Conservation (phyloP, 768 basidiomycete genomes). For the Lactarius quietus region DNA sequence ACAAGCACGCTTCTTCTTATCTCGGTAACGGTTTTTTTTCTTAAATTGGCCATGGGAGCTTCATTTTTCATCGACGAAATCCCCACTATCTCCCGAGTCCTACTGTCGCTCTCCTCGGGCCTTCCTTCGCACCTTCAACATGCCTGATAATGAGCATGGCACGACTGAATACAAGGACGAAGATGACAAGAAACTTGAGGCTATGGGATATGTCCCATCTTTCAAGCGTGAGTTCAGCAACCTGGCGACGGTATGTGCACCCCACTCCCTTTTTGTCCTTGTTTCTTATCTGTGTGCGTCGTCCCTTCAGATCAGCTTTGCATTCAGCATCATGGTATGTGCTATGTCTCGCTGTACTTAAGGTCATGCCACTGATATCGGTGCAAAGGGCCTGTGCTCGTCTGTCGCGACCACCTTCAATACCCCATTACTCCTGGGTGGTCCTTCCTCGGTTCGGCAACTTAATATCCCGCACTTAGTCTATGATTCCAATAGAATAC, state of each 20-base stretch:
- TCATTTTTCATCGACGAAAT: not conserved
- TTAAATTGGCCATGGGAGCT: not conserved
- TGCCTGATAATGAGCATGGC: conserved; percentile 9
- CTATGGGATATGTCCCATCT: conserved; percentile 69
- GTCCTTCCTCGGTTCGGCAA: conserved; percentile 57
- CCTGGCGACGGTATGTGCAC: conserved; percentile 58
- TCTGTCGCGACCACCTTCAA: conserved; percentile 78
- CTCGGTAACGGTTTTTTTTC: too few species aligned
- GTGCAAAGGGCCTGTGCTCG: conserved; percentile 59
- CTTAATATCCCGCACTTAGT: conserved; percentile 2
- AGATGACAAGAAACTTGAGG: conserved; percentile 63
- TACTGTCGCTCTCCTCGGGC: not conserved
- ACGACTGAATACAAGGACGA: conserved; percentile 30
- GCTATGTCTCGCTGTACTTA: not conserved
- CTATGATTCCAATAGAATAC: not conserved
- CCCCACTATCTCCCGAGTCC: not conserved
- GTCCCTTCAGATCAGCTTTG: conserved; percentile 56
- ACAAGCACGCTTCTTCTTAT: too few species aligned
- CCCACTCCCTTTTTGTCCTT: not conserved
- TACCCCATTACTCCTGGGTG: conserved; percentile 64
- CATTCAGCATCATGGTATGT: conserved; percentile 73
- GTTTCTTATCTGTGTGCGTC: not conserved
- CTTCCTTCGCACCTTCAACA: not conserved
- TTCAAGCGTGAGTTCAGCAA: conserved; percentile 86
- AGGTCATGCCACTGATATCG: conserved; percentile 6